phyloP scores from a whole-genome alignment of 495 filamentous ascomycete species.

The Haplographium delicatum region DNA sequence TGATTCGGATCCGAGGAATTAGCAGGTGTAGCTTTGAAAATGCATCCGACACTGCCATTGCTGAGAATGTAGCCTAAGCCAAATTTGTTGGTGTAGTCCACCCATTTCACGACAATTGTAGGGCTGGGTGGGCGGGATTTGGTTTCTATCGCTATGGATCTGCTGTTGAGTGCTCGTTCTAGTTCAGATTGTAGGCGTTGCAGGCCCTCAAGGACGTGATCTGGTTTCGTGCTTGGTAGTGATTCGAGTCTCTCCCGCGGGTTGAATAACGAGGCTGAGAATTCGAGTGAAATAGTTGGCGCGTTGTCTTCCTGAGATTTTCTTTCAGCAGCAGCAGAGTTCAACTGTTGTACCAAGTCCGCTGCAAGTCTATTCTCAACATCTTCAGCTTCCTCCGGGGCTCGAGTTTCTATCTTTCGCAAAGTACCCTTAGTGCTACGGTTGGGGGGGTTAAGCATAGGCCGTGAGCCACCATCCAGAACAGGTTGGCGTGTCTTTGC shows the following conservation, averaged over 20 bases:
- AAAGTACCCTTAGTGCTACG: slow-evolving; percentile 20
- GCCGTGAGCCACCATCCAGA: slow-evolving; percentile 13
- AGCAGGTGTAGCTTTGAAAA: slow-evolving; percentile 58
- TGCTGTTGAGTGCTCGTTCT: slow-evolving; percentile 50
- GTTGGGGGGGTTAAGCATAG: slow-evolving; percentile 22
- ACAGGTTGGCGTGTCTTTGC: slow-evolving; percentile 29
- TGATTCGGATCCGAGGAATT: slow-evolving; percentile 32
- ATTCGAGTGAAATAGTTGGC: slow-evolving; percentile 6
- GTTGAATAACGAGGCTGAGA: slow-evolving; percentile 36
- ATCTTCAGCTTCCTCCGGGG: slow-evolving; percentile 7
- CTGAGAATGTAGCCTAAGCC: slow-evolving; percentile 82
- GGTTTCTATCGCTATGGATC: slow-evolving; percentile 42
- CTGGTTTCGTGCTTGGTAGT: slow-evolving; percentile 45
- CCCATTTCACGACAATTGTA: slow-evolving; percentile 78
- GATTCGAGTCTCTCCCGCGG: slow-evolving; percentile 43
- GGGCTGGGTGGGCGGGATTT: slow-evolving; percentile 36
- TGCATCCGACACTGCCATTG: slow-evolving; percentile 77
- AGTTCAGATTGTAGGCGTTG: slow-evolving; percentile 45
- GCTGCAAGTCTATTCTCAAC: slow-evolving; percentile 23
- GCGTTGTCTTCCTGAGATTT: slow-evolving; percentile 4
- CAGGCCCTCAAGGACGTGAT: slow-evolving; percentile 45
- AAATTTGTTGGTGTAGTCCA: slow-evolving; percentile 91
- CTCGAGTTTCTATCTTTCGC: slow-evolving; percentile 8
- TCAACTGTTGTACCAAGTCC: slow-evolving; percentile 21
- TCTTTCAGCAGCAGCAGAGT: slow-evolving; percentile 5